Evolutionary conservation across 2,329 filamentous ascomycete genomes (phyloP), one percentile per base, ranked within the genome.

Genomic region (Microdochium paspali): DNA sequence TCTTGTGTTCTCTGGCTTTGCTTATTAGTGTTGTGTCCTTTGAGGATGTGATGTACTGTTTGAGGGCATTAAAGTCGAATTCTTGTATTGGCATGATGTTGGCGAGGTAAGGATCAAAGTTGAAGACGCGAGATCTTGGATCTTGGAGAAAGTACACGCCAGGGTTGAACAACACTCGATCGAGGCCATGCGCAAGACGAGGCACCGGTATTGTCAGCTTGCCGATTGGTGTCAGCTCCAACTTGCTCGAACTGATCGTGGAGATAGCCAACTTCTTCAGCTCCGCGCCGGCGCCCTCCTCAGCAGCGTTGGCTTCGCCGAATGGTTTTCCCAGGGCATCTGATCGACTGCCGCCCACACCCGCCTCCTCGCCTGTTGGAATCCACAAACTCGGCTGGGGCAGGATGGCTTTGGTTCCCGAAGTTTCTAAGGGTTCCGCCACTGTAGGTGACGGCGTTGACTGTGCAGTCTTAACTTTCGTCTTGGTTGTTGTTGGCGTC

Each of bases 61-160:
- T 88, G 47, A 98, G 66, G 3, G 89, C 83, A 49, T 87, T 78
- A 64, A 95, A 98, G 60, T 98, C 88, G 59, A 98, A 98, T 60
- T 98, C 88, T 2, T 79, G 72, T 15, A 93, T 83, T 2, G 93
- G 90, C 89, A 97, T 97, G 57, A 98, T 94, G 46, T 82, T 82
- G 50, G 90, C 81, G 20, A 98, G 76, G 59, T 96, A 96, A 0
- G 94, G 93, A 61, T 98, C 91, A 58, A 98, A 98, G 63, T 98
- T 98, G 74, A 82, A 98, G 6, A 97, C 89, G 18, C 82, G 78
- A 32, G 91, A 90, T 49, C 88, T 80, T 23, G 85, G 82, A 62
- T 98, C 93, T 65, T 95, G 90, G 46, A 98, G 77, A 45, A 88
- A 84, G 63, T 96, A 95, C 31, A 96, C 87, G 21, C 93, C 90